A percentile compares a stretch with the other conserved stretches of the same genome.
Conservation (phyloP, 768 basidiomycete genomes). For the Hericium erinaceus region DNA sequence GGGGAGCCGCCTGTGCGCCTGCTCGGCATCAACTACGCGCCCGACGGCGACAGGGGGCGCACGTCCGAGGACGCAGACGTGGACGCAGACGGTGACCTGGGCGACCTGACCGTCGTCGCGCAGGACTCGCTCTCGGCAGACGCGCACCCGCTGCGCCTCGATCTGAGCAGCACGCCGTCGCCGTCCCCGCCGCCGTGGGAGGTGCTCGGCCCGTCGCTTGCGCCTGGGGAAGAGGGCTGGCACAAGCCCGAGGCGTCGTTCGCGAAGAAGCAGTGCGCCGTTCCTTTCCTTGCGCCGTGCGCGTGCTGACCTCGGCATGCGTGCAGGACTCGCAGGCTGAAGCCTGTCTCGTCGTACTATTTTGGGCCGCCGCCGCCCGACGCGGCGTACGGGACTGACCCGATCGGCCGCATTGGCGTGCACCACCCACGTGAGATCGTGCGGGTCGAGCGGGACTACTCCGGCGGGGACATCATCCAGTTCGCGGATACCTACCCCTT, state of each 20-base stretch:
- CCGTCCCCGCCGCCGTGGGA: slow-evolving; percentile 66
- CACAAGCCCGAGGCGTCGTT: neutral
- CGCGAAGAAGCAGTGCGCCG: slow-evolving; percentile 10
- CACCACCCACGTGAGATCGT: slow-evolving; percentile 91
- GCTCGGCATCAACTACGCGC: slow-evolving; percentile 8
- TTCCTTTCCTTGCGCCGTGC: neutral
- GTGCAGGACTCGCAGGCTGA: slow-evolving; percentile 28
- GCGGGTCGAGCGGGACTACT: slow-evolving; percentile 88
- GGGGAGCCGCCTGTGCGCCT: slow-evolving; percentile 5
- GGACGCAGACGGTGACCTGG: slow-evolving; percentile 21
- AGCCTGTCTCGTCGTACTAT: slow-evolving; percentile 78
- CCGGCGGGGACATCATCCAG: slow-evolving; percentile 81
- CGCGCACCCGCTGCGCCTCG: slow-evolving; percentile 36
- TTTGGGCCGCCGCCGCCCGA: slow-evolving; percentile 72
- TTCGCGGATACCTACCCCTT: slow-evolving; percentile 85
- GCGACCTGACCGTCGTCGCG: slow-evolving; percentile 12
- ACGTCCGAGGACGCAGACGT: slow-evolving; percentile 14
- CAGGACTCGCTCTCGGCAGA: neutral
- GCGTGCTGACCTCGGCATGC: neutral
- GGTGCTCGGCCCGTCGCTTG: slow-evolving; percentile 37
- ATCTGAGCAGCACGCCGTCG: slow-evolving; percentile 31
- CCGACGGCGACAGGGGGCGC: slow-evolving; percentile 1
- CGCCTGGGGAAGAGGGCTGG: slow-evolving; percentile 23
- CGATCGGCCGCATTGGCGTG: slow-evolving; percentile 77
- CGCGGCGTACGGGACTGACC: slow-evolving; percentile 72